Conservation (phyloP, 2,329 filamentous ascomycete species). For the Cladosporium colombiae region DNA sequence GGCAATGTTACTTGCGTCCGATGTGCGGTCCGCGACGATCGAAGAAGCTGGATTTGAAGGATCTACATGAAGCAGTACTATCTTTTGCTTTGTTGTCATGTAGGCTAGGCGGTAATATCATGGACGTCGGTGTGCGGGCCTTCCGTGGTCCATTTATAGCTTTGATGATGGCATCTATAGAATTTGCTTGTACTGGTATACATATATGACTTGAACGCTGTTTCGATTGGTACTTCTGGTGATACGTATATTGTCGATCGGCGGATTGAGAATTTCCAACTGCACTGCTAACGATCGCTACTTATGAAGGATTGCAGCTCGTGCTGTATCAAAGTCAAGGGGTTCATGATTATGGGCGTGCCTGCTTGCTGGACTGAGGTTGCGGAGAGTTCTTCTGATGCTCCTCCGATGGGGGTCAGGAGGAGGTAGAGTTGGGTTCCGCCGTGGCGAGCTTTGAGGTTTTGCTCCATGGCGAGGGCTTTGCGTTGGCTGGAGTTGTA, state of each 20-base stretch:
- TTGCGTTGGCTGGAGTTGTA: conserved; percentile 10
- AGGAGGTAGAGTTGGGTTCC: background rate
- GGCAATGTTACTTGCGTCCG: background rate
- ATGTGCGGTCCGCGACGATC: background rate
- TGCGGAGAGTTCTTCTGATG: background rate
- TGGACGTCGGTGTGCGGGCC: background rate
- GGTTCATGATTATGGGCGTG: conserved; percentile 16
- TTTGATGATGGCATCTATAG: background rate
- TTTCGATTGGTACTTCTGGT: too few species aligned
- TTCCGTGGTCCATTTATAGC: background rate
- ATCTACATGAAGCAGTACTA: background rate
- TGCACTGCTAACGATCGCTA: too few species aligned
- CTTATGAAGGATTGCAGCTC: too few species aligned
- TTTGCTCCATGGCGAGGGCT: background rate
- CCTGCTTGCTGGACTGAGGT: conserved; percentile 2
- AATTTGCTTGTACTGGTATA: background rate
- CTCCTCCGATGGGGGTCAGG: background rate
- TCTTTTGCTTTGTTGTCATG: background rate
- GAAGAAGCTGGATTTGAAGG: background rate
- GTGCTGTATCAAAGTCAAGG: conserved; percentile 9
- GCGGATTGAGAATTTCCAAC: too few species aligned
- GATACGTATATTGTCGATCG: too few species aligned
- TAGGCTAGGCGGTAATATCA: background rate
- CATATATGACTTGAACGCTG: too few species aligned
- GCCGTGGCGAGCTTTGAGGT: background rate